Evolutionary conservation across 106 monocot species (phyloP), one percentile per base, ranked within the genome.

Genomic region (Allium fistulosum): DNA sequence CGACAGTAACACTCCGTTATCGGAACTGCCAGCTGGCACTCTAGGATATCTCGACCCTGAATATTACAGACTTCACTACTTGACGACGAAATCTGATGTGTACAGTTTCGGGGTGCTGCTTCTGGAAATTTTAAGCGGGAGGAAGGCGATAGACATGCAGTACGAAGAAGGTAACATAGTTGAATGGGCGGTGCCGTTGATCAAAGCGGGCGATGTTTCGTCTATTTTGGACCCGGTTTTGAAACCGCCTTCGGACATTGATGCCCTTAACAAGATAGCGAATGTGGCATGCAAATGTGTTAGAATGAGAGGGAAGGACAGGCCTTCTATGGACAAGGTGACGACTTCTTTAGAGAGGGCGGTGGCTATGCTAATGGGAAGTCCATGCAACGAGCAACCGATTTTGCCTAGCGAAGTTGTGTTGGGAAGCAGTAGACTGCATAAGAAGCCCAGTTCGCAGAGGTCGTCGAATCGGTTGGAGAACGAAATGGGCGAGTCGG

Each of bases 31-130:
- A 46, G 99, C 99, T 7, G 99, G 99, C 37, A 99, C 99, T 0
- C 85, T 99, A 1, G 99, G 99, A 26, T 99, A 99, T 77, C 81
- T 99, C 1, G 99, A 99, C 53, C 99, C 99, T 7, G 99, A 99
- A 59, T 99, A 99, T 68, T 99, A 99, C 72, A 73, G 93, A 51
- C 90, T 99, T 28, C 99, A 99, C 66, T 99, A 99, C 50, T 80
- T 99, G 58, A 99, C 99, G 0, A 99, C 99, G 8, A 99, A 99
- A 46, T 99, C 99, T 4, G 99, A 99, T 59, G 93, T 99, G 7
- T 99, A 99, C 51, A 99, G 99, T 78, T 99, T 99, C 11, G 99
- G 99, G 6, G 99, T 99, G 18, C 87, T 99, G 10, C 85, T 99
- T 2, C 50, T 99, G 48, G 99, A 99, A 68, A 93, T 99, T 45